phyloP scores from a whole-genome alignment of 1,139 yeast genomes.

The Hyphopichia wangnamkhiaoensis region DNA sequence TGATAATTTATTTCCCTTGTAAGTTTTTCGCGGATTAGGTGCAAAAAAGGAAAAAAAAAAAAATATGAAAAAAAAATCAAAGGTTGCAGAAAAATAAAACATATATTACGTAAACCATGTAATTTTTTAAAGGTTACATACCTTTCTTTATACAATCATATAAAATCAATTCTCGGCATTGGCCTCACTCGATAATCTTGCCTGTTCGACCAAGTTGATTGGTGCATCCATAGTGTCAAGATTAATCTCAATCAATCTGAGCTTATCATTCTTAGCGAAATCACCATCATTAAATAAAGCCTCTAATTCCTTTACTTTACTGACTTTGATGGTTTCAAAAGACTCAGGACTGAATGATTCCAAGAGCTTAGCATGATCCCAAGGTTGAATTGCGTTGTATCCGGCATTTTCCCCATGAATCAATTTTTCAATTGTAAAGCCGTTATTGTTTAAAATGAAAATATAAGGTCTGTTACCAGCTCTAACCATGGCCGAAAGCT shows the following conservation, averaged over 20 bases:
- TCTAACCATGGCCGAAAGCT: constrained; percentile 40
- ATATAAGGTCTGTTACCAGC: constrained; percentile 32
- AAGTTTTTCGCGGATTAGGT: too few relatives aligned
- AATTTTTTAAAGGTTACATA: too few relatives aligned
- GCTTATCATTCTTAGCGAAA: constrained; percentile 19
- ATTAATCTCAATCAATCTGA: constrained; percentile 26
- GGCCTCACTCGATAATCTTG: constrained; percentile 12
- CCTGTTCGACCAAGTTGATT: constrained; percentile 17
- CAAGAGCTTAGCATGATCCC: constrained; percentile 37
- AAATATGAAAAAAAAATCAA: too few relatives aligned
- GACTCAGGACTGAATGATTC: constrained; percentile 28
- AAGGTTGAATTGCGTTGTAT: constrained; percentile 41
- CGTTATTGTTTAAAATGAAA: constrained; percentile 41
- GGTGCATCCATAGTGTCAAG: constrained; percentile 29
- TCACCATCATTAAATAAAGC: constrained; percentile 17
- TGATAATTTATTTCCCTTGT: too few relatives aligned
- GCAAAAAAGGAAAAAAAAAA: too few relatives aligned
- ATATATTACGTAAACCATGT: too few relatives aligned
- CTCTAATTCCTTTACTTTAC: constrained; percentile 21
- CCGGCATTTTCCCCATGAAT: constrained; percentile 38
- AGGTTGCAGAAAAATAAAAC: too few relatives aligned
- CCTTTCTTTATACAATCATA: too few relatives aligned
- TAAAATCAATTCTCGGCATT: constrained; percentile 9
- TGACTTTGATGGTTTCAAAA: constrained; percentile 18
- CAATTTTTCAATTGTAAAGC: constrained; percentile 42